phyloP scores from a whole-genome alignment of 2,329 filamentous ascomycete species.

The Pestalotiopsis fici region DNA sequence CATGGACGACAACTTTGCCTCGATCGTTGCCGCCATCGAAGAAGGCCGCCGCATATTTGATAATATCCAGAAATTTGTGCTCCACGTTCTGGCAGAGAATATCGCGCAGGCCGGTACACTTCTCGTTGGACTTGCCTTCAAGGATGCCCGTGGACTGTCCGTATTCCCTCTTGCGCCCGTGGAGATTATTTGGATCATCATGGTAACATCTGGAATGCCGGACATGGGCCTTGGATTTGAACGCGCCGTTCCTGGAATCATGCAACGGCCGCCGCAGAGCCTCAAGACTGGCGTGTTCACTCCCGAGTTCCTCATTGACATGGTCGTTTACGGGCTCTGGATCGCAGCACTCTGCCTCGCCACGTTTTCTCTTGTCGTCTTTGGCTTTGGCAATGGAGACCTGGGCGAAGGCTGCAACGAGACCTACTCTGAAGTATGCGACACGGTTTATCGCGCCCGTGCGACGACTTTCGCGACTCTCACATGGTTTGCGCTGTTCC shows the following conservation, averaged over 20 bases:
- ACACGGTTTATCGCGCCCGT: conserved; percentile 69
- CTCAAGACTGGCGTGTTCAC: conserved; percentile 66
- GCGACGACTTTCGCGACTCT: conserved; percentile 74
- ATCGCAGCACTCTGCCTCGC: conserved; percentile 65
- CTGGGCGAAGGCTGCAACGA: conserved; percentile 65
- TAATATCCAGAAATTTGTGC: conserved; percentile 75
- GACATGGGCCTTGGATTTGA: conserved; percentile 80
- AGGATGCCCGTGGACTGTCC: conserved; percentile 63
- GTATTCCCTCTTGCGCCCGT: conserved; percentile 75
- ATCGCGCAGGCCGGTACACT: conserved; percentile 71
- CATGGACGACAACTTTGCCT: conserved; percentile 74
- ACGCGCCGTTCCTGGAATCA: conserved; percentile 67
- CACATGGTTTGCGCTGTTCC: conserved; percentile 75
- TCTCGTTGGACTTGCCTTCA: conserved; percentile 72
- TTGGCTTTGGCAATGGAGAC: conserved; percentile 53
- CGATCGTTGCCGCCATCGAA: conserved; percentile 70
- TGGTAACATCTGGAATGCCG: conserved; percentile 74
- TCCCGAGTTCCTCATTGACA: conserved; percentile 65
- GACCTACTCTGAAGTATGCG: conserved; percentile 52
- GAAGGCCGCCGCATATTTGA: conserved; percentile 74
- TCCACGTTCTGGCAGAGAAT: conserved; percentile 70
- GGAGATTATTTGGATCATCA: conserved; percentile 82
- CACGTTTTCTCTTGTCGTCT: conserved; percentile 66
- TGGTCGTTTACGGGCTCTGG: conserved; percentile 69
- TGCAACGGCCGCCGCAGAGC: conserved; percentile 67